Evolutionary conservation across 352 stramenopile species (phyloP).

Genomic region (Blastocystis sp.): DNA sequence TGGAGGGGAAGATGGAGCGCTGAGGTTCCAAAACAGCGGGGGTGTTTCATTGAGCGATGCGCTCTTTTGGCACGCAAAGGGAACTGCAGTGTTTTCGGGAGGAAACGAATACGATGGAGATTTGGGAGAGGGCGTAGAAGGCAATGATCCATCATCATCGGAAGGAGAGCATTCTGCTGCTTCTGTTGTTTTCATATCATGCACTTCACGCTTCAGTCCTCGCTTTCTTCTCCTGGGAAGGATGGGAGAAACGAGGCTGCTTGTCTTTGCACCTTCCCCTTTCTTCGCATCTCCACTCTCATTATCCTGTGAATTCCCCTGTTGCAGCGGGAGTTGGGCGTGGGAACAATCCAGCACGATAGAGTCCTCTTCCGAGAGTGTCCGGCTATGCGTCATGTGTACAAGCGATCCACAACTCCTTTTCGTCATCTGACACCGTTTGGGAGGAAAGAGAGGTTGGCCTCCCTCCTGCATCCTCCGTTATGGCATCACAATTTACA

Average conservation of each 20-base stretch:
- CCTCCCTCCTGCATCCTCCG: neutral
- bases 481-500: neutral
- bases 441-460: neutral
- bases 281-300: neutral
- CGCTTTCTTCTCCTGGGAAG: neutral
- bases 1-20: neutral
- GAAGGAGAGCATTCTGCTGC: neutral
- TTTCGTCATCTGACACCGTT: neutral
- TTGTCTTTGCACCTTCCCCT: neutral
- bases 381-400: neutral
- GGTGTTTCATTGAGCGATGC: neutral
- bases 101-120: slow-evolving; percentile 1
- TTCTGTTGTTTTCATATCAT: neutral
- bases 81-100: neutral
- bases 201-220: neutral
- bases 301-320: neutral
- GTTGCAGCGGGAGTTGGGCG: neutral
- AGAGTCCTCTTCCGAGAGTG: neutral
- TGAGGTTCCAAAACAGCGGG: slow-evolving; percentile 30
- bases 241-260: neutral
- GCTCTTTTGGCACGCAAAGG: neutral
- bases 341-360: slow-evolving; percentile 22
- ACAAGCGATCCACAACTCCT: neutral
- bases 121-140: neutral
- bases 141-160: neutral